phyloP scores from a whole-genome alignment of 139 green algal genomes.

The Astrephomene gubernaculifera region DNA sequence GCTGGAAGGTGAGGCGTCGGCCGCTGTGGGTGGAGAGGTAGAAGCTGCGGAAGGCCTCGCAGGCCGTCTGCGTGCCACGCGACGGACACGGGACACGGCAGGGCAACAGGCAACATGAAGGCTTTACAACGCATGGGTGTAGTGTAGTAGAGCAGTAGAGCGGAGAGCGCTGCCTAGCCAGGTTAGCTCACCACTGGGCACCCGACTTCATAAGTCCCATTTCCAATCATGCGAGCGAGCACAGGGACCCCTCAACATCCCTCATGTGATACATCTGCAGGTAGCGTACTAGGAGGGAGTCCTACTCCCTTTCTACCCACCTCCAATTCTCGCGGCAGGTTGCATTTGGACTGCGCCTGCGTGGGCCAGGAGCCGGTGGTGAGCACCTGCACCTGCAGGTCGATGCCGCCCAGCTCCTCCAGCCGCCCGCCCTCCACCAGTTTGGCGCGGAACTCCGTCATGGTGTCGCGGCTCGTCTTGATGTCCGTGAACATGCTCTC shows the following conservation, averaged over 20 bases:
- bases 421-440: conserved; percentile 43
- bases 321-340: conserved; percentile 89
- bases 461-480: conserved; percentile 90
- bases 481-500: conserved; percentile 99
- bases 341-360: conserved; percentile 75
- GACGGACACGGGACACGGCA: no score
- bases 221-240: no score
- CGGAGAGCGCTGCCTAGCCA: no score
- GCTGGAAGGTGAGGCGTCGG: conserved; percentile 96
- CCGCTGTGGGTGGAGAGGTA: conserved; percentile 84
- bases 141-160: no score
- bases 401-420: conserved; percentile 67
- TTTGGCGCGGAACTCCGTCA: conserved; percentile 82
- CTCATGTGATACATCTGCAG: no score
- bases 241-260: no score
- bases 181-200: no score
- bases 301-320: no score
- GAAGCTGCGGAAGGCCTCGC: conserved; percentile 84
- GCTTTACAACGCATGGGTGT: no score
- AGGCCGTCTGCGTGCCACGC: not conserved
- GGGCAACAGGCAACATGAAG: no score
- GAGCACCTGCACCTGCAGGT: conserved; percentile 89
- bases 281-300: no score
- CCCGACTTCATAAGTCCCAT: no score
- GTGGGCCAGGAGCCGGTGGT: conserved; percentile 96